Evolutionary conservation across 1,284 basidiomycete genomes (phyloP), one percentile per base, ranked within the genome.

Genomic region (Boletus semigastroideus): DNA sequence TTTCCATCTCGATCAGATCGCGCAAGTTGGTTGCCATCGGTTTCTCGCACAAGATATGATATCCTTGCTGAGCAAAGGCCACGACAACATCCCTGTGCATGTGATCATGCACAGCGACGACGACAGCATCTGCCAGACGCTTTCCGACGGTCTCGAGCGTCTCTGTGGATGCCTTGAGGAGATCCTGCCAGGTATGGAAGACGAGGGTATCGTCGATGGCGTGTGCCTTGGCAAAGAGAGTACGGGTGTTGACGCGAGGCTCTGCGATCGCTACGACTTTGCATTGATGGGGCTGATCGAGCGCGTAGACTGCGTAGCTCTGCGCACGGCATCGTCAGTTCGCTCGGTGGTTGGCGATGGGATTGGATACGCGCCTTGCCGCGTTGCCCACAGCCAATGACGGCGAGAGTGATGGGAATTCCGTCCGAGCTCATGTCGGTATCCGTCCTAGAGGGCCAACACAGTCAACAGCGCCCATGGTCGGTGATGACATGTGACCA

Each of bases 1-100:
- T 74, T 54, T 90, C 84, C 76, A 94, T 93, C 64, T 73, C 75
- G 46, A 93, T 68, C 56, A 91, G 90, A 56, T 91, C 89, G 46
- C 78, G 74, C 36, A 89, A 63, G 48, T 67, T 79, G 2, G 89
- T 92, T 1, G 90, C 89, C 87, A 94, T 91, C 0, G 91, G 92
- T 67, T 94, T 94, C 77, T 94, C 91, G 66, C 91, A 92, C 27
- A 94, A 76, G 51, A 94, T 89, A 63, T 92, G 83, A 65, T 93
- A 94, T 1, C 90, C 90, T 62, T 90, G 87, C 49, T 76, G 77
- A 1, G 85, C 83, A 68, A 92, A 93, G 0, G 85, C 87, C 8
- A 80, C 62, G 0, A 86, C 82, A 12, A 91, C 84, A 56, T 87
- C 83, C 31, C 79, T 74, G 63, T 94, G 91, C 78, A 91, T 78